Evolutionary conservation across 1,284 basidiomycete genomes (phyloP).

Genomic region (Ceratobasidium sp.): DNA sequence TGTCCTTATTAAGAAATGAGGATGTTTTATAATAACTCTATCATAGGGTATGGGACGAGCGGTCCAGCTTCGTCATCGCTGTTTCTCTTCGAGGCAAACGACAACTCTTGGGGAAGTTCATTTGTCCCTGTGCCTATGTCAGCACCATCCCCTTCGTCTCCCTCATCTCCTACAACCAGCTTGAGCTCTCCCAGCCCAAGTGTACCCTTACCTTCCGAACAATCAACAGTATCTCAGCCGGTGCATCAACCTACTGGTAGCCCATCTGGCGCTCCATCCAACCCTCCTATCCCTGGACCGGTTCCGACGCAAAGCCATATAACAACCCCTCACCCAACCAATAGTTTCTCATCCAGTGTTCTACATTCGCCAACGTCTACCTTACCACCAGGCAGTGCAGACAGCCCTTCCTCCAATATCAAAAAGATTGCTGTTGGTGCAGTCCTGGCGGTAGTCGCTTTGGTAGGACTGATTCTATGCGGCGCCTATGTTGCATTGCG

Average conservation of each 20-base stretch:
- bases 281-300: constrained; percentile 57
- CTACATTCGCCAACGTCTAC: background rate
- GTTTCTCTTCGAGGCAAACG: constrained; percentile 63
- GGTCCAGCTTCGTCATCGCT: constrained; percentile 64
- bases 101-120: constrained; percentile 50
- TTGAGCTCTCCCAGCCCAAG: background rate
- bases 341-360: background rate
- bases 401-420: constrained; percentile 45
- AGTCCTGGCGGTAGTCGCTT: constrained; percentile 64
- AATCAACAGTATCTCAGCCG: background rate
- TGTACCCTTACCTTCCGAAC: background rate
- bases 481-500: constrained; percentile 59
- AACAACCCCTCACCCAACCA: background rate
- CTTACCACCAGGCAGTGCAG: constrained; percentile 39
- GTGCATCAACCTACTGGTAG: background rate
- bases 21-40: background rate
- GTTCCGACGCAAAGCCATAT: constrained; percentile 45
- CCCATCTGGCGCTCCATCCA: background rate
- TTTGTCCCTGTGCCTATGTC: constrained; percentile 54
- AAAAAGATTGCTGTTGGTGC: constrained; percentile 65
- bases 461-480: constrained; percentile 58
- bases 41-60: constrained; percentile 64
- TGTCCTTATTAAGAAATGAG: constrained; percentile 39
- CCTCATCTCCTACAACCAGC: background rate
- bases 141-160: constrained; percentile 45